These are phyloP conservation scores for Hamigera avellanea DNA, from an alignment of 495 filamentous ascomycete species.

Conservation along the genomic window DNA sequence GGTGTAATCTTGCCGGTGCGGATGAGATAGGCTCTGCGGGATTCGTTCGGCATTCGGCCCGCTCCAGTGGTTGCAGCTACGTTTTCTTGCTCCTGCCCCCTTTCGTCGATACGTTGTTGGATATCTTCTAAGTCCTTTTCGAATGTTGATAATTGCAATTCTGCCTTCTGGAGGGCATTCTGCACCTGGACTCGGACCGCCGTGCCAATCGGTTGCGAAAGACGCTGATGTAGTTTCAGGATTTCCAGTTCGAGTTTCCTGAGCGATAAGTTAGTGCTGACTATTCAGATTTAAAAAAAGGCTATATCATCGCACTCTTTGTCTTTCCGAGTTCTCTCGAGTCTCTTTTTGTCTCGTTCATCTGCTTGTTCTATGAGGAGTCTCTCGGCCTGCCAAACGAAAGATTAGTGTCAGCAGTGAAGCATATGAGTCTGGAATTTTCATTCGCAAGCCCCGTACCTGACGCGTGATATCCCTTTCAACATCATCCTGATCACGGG, in stretches of 20 bases:
- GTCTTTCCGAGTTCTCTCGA: slow-evolving; percentile 59
- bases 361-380: slow-evolving; percentile 73
- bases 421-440: not conserved
- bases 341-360: slow-evolving; percentile 73
- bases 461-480: slow-evolving; percentile 58
- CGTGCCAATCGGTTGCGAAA: slow-evolving; percentile 34
- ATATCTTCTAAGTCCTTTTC: slow-evolving; percentile 68
- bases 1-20: slow-evolving; percentile 96
- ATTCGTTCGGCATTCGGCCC: slow-evolving; percentile 62
- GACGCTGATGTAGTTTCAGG: slow-evolving; percentile 35
- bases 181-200: slow-evolving; percentile 38
- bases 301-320: slow-evolving; percentile 34
- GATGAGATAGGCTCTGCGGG: slow-evolving; percentile 77
- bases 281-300: not conserved
- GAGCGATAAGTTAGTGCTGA: slow-evolving; percentile 6
- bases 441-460: slow-evolving; percentile 15
- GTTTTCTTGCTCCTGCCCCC: slow-evolving; percentile 43
- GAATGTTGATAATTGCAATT: slow-evolving; percentile 46
- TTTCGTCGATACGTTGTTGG: slow-evolving; percentile 60
- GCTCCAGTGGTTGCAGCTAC: slow-evolving; percentile 30
- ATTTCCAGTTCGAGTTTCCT: slow-evolving; percentile 39
- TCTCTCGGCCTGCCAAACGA: slow-evolving; percentile 56
- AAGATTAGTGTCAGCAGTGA: not conserved
- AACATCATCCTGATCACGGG: slow-evolving; percentile 76
- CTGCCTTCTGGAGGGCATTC: slow-evolving; percentile 50